Percentiles rank a stretch among this genome's conserved stretches.
These are phyloP conservation scores for Pseudotsuga menziesii DNA, from an alignment of 75 land plant species.

Conservation along the genomic window DNA sequence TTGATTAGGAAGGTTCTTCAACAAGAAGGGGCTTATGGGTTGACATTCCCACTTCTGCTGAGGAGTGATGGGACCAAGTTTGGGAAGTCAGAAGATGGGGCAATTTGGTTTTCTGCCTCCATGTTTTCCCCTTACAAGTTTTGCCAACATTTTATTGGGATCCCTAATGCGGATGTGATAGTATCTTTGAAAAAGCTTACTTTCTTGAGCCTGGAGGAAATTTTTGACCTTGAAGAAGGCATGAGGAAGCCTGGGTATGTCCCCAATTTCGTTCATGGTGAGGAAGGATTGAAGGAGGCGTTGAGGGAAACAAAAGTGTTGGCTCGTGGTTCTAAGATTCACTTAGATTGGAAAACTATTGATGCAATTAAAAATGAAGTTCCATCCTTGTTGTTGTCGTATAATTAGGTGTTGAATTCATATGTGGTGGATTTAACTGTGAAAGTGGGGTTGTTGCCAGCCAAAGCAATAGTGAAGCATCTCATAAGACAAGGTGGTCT, in stretches of 20 bases:
- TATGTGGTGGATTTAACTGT: slow-evolving; percentile 82
- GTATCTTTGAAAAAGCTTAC: slow-evolving; percentile 81
- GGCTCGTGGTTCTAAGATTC: slow-evolving; percentile 83
- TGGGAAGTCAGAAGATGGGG: slow-evolving; percentile 97
- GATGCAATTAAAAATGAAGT: slow-evolving; percentile 88
- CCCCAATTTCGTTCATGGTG: slow-evolving; percentile 95
- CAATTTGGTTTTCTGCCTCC: slow-evolving; percentile 82
- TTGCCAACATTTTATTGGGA: slow-evolving; percentile 86
- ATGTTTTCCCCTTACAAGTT: slow-evolving; percentile 90
- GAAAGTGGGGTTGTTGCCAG: slow-evolving; percentile 62
- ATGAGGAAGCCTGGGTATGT: slow-evolving; percentile 75
- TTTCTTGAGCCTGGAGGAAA: slow-evolving; percentile 78
- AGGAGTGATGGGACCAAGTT: slow-evolving; percentile 98
- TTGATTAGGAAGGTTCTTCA: slow-evolving; percentile 69
- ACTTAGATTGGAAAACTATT: slow-evolving; percentile 62
- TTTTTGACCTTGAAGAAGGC: slow-evolving; percentile 47
- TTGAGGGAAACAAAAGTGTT: slow-evolving; percentile 85
- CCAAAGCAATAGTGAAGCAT: slow-evolving; percentile 82
- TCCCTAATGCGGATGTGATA: slow-evolving; percentile 84
- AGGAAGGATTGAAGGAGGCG: slow-evolving; percentile 80
- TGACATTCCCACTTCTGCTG: slow-evolving; percentile 91
- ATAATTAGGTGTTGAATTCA: slow-evolving; percentile 54
- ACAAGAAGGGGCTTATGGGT: slow-evolving; percentile 79
- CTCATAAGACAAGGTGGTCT: slow-evolving; percentile 94
- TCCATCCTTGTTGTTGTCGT: slow-evolving; percentile 66